Conservation (phyloP, 768 basidiomycete genomes). For the Hericium coralloides region DNA sequence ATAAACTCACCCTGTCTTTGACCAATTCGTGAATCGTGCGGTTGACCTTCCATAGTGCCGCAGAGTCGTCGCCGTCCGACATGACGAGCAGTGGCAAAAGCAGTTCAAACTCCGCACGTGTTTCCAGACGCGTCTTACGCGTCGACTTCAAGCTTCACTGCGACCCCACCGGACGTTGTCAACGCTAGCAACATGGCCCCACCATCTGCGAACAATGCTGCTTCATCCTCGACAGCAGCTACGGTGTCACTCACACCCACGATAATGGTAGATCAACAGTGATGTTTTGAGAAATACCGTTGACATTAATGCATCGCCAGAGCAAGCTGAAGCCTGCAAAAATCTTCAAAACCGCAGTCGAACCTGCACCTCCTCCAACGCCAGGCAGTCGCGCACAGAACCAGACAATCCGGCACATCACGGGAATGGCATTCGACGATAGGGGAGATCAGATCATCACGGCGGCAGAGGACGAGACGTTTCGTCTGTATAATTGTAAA, state of each 20-base stretch:
- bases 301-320: slow-evolving; percentile 27
- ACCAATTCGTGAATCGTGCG: slow-evolving; percentile 95
- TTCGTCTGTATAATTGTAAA: slow-evolving; percentile 82
- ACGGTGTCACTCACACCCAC: slow-evolving; percentile 17
- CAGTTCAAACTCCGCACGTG: slow-evolving; percentile 49
- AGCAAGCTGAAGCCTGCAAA: slow-evolving; percentile 78
- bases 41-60: slow-evolving; percentile 93
- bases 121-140: neutral
- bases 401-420: slow-evolving; percentile 54
- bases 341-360: slow-evolving; percentile 76
- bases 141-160: neutral
- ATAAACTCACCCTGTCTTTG: slow-evolving; percentile 71
- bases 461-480: slow-evolving; percentile 86
- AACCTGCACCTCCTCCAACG: slow-evolving; percentile 43
- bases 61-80: slow-evolving; percentile 71
- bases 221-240: slow-evolving; percentile 2
- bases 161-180: neutral
- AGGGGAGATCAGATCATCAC: slow-evolving; percentile 81
- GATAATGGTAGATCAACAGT: slow-evolving; percentile 23
- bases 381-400: slow-evolving; percentile 28
- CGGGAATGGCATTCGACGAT: slow-evolving; percentile 87
- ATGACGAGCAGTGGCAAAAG: slow-evolving; percentile 30
- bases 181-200: slow-evolving; percentile 6
- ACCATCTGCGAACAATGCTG: slow-evolving; percentile 1
- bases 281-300: neutral